Evolutionary conservation across 192 early-diverging fungal genomes (phyloP).

Genomic region (Geranomyces variabilis): DNA sequence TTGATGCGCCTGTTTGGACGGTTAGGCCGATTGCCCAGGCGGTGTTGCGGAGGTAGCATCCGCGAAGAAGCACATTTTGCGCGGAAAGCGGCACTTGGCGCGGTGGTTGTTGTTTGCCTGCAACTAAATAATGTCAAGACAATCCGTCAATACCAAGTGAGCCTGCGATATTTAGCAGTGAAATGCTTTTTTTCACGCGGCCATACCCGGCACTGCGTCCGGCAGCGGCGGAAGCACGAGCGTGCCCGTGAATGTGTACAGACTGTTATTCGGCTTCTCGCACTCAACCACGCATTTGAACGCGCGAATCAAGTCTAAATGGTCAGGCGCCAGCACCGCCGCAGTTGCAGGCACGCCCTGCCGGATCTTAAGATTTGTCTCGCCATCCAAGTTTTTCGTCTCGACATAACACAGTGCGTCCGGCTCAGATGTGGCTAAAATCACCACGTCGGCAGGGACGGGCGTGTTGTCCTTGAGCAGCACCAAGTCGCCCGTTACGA

Average conservation of each 20-base stretch:
- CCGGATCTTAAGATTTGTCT: slow-evolving; percentile 95
- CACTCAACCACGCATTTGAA: slow-evolving; percentile 74
- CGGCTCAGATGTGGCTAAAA: slow-evolving; percentile 81
- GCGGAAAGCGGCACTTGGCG: slow-evolving; percentile 69
- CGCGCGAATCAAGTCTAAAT: slow-evolving; percentile 52
- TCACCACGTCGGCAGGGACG: slow-evolving; percentile 90
- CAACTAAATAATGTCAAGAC: background rate
- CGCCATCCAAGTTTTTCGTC: slow-evolving; percentile 97
- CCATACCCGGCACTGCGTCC: background rate
- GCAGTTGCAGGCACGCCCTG: slow-evolving; percentile 66
- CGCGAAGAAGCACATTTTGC: slow-evolving; percentile 83
- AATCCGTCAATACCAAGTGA: no score
- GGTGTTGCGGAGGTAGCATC: slow-evolving; percentile 88
- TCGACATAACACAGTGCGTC: slow-evolving; percentile 92
- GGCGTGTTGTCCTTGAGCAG: slow-evolving; percentile 79
- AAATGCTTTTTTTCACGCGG: background rate
- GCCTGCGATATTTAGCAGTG: background rate
- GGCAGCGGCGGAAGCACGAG: slow-evolving; percentile 26
- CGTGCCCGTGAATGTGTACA: slow-evolving; percentile 88
- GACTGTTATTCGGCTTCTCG: slow-evolving; percentile 84
- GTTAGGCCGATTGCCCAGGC: slow-evolving; percentile 85
- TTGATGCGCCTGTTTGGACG: slow-evolving; percentile 83
- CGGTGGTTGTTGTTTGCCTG: background rate
- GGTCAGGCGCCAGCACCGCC: slow-evolving; percentile 53
- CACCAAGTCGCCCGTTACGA: slow-evolving; percentile 90